Evolutionary conservation across 805 yeast genomes (phyloP), one percentile per base, ranked within the genome.

Genomic region (Ogataea nakhonphanomensis): DNA sequence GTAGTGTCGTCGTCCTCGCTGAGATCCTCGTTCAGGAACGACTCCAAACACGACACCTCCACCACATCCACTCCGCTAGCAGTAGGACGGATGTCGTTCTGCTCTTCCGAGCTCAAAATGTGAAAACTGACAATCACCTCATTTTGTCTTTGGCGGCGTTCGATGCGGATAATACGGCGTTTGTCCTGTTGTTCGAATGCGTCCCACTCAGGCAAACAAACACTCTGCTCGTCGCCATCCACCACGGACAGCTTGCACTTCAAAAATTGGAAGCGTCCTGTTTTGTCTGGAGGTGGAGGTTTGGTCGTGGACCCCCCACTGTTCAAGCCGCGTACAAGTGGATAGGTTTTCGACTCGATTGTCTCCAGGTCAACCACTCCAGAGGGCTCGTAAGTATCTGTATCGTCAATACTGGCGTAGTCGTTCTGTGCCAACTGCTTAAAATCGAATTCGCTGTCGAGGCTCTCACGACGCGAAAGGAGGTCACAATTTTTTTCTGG

Each of bases 41-140:
- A 74, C 50, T 74, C 74, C 32, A 79, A 61, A 50, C 84, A 79
- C 25, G 81, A 73, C 10, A 79, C 79, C 50, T 79, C 85, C 21
- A 76, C 71, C 20, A 73, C 72, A 38, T 72, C 77, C 37, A 66
- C 73, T 24, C 66, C 65, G 9, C 59, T 48, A 0, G 70, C 62
- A 1, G 66, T 58, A 0, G 72, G 66, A 23, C 55, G 48, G 3
- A 66, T 52, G 3, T 54, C 59, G 43, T 76, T 59, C 41, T 71
- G 75, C 29, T 60, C 55, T 3, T 79, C 81, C 41, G 73, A 55
- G 2, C 79, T 79, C 33, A 76, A 66, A 32, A 78, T 72, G 33
- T 69, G 64, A 49, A 79, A 78, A 26, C 66, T 60, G 13, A 74
- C 79, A 21, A 61, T 57, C 22, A 79, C 65, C 39, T 66, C 64